Conservation (phyloP, 176 grass and related monocot genomes). For the Avena eriantha region DNA sequence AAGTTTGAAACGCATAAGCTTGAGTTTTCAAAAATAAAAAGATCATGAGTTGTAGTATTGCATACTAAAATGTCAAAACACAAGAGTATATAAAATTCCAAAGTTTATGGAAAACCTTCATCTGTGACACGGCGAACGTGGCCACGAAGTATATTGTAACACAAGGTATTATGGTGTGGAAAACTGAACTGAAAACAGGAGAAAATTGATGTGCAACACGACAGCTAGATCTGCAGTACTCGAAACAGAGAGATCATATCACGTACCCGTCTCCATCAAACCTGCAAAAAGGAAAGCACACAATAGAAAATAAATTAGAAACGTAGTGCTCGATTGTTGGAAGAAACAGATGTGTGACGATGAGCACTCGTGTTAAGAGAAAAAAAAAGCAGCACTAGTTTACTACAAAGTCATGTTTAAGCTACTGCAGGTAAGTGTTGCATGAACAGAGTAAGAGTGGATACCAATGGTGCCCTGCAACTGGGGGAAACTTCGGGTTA, state of each 20-base stretch:
- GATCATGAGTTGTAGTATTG: not conserved
- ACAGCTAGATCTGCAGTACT: not conserved
- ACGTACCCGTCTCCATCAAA: constrained; percentile 97
- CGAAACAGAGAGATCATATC: not conserved
- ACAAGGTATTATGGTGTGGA: not conserved
- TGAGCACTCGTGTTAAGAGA: not conserved
- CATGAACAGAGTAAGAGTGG: not conserved
- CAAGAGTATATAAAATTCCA: not conserved
- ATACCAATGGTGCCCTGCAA: constrained; percentile 93
- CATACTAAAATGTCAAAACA: not conserved
- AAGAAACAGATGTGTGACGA: not conserved
- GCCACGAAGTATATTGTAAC: not conserved
- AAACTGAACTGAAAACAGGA: not conserved
- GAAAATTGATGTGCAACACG: not conserved
- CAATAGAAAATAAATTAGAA: not conserved
- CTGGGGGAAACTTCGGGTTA: constrained; percentile 80
- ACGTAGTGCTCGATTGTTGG: not conserved
- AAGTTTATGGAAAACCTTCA: not conserved
- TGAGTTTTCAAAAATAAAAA: not conserved
- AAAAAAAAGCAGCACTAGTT: too few species aligned
- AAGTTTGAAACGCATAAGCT: not conserved
- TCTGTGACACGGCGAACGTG: not conserved
- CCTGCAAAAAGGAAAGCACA: constrained; percentile 45
- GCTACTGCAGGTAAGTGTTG: not conserved
- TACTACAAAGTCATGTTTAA: not conserved